Conservation (phyloP, 257 asterid genomes). For the Lavandula angustifolia region DNA sequence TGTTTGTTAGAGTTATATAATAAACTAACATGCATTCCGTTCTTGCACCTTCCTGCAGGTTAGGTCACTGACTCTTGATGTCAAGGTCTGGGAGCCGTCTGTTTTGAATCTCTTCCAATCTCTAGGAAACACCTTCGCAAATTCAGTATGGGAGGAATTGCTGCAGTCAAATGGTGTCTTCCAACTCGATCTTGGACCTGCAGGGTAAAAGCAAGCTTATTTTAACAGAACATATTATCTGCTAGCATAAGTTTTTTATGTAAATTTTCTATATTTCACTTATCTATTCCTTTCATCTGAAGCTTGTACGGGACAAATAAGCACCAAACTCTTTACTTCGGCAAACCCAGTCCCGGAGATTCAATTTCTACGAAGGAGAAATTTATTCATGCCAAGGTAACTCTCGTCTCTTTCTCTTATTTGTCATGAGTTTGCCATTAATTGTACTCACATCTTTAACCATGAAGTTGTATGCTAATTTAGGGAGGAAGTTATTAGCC, state of each 20-base stretch:
- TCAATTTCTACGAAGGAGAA: conserved; percentile 87
- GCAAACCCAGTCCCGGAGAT: conserved; percentile 80
- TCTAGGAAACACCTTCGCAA: conserved; percentile 84
- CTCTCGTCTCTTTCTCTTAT: conserved; percentile 17
- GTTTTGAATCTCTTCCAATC: conserved; percentile 89
- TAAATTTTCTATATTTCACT: conserved; percentile 28
- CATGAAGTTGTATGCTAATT: not conserved
- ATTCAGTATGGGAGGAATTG: conserved; percentile 92
- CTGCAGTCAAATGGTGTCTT: conserved; percentile 74
- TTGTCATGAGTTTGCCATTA: not conserved
- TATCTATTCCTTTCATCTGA: conserved; percentile 39
- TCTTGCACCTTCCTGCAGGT: conserved; percentile 58
- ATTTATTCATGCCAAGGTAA: conserved; percentile 94
- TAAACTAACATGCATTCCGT: conserved; percentile 13
- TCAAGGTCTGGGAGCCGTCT: conserved; percentile 97
- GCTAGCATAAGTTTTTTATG: not conserved
- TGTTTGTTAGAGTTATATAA: not conserved
- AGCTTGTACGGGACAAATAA: conserved; percentile 72
- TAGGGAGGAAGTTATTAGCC: not conserved
- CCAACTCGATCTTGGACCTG: conserved; percentile 64
- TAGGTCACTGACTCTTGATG: conserved; percentile 96
- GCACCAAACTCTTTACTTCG: conserved; percentile 56
- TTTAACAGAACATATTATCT: not conserved
- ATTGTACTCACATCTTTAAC: not conserved
- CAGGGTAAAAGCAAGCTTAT: conserved; percentile 56